Evolutionary conservation across 768 basidiomycete genomes (phyloP).

Genomic region (Podaxis sp.): DNA sequence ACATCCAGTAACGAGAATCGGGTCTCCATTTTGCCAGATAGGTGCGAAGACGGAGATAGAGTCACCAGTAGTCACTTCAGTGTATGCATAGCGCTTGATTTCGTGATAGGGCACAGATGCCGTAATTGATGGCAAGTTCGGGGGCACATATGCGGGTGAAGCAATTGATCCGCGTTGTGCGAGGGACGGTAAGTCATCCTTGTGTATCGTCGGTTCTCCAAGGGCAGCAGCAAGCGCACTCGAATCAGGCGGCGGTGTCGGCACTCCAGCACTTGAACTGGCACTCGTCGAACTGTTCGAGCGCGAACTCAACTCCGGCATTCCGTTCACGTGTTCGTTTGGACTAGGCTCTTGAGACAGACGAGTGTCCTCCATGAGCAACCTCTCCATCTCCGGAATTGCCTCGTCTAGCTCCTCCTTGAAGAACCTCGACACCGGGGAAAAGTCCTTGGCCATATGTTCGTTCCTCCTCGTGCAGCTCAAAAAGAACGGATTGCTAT

Average conservation of each 20-base stretch:
- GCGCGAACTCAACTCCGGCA: slow-evolving; percentile 8
- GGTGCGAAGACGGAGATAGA: slow-evolving; percentile 43
- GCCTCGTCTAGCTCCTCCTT: slow-evolving; percentile 57
- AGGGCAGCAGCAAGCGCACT: slow-evolving; percentile 3
- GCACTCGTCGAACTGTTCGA: slow-evolving; percentile 2
- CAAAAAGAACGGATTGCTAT: slow-evolving; percentile 70
- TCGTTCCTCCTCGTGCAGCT: slow-evolving; percentile 69
- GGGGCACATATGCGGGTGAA: slow-evolving; percentile 18
- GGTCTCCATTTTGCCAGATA: slow-evolving; percentile 72
- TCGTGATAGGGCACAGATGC: slow-evolving; percentile 38
- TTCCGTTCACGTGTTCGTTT: background rate
- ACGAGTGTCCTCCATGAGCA: slow-evolving; percentile 28
- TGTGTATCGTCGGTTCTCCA: background rate
- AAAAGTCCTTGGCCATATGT: slow-evolving; percentile 63
- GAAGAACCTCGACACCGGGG: slow-evolving; percentile 77
- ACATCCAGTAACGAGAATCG: slow-evolving; percentile 72
- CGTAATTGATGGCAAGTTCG: slow-evolving; percentile 19
- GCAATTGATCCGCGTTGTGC: background rate
- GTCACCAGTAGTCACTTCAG: slow-evolving; percentile 45
- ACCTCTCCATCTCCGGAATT: slow-evolving; percentile 63
- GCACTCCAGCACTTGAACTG: slow-evolving; percentile 5
- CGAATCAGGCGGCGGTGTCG: slow-evolving; percentile 9
- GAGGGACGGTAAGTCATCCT: slow-evolving; percentile 4
- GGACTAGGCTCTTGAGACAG: background rate
- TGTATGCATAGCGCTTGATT: slow-evolving; percentile 41